Evolutionary conservation across 805 yeast genomes (phyloP).

Genomic region (Nakazawaea sp.): DNA sequence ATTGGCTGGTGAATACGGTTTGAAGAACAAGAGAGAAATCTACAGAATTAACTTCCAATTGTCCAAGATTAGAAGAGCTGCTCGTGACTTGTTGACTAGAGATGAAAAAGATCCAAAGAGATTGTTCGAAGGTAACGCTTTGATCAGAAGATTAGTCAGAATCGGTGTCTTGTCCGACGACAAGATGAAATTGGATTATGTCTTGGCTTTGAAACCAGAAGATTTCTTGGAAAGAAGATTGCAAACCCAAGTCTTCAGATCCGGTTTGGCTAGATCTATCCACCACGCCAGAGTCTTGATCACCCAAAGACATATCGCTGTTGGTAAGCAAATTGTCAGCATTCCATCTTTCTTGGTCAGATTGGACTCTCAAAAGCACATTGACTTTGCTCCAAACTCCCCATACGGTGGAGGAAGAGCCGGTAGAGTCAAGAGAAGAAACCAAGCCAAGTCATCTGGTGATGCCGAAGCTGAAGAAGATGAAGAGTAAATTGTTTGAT

Average conservation of each 20-base stretch:
- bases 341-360: constrained; percentile 99
- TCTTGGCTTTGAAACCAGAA: constrained; percentile 94
- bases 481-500: constrained; percentile 41
- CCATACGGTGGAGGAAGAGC: constrained; percentile 99
- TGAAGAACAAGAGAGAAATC: constrained; percentile 99
- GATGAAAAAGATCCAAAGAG: constrained; percentile 99
- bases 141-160: constrained; percentile 99
- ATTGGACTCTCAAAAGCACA: constrained; percentile 99
- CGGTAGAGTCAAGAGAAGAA: constrained; percentile 98
- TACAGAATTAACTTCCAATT: constrained; percentile 99
- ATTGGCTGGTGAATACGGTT: constrained; percentile 99
- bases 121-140: constrained; percentile 99
- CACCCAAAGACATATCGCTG: constrained; percentile 98
- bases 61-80: constrained; percentile 99
- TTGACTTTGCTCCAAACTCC: constrained; percentile 97
- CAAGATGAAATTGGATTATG: constrained; percentile 99
- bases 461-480: constrained; percentile 65
- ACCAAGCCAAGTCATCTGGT: constrained; percentile 65
- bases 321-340: constrained; percentile 98
- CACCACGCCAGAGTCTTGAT: constrained; percentile 99
- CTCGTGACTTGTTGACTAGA: constrained; percentile 99
- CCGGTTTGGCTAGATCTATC: constrained; percentile 98
- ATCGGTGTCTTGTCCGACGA: constrained; percentile 98
- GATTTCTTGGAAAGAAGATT: constrained; percentile 99
- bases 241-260: constrained; percentile 99